Percentiles rank a stretch among this genome's conserved stretches.
These are phyloP conservation scores for Ustilago curta DNA, from an alignment of 1,284 basidiomycete species.

Conservation along the genomic window DNA sequence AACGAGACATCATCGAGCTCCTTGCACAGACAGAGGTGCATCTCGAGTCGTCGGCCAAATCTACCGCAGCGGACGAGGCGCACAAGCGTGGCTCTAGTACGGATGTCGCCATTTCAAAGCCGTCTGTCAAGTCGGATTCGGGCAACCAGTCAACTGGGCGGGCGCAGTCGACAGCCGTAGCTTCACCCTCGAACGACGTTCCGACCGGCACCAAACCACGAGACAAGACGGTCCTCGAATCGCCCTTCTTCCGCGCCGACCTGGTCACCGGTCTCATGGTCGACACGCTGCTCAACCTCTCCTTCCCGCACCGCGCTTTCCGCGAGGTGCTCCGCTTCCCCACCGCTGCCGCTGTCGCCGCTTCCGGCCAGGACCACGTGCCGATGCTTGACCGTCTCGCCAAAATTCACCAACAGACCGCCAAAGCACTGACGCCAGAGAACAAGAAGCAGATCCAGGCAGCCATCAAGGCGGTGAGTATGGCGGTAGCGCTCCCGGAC, in stretches of 20 bases:
- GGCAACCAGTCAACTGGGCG: neutral
- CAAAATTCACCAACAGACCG: constrained; percentile 23
- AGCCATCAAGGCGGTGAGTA: constrained; percentile 27
- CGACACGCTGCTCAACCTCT: constrained; percentile 32
- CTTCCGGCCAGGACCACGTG: constrained; percentile 25
- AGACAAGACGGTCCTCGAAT: constrained; percentile 47
- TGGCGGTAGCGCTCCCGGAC: constrained; percentile 39
- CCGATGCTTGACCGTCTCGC: constrained; percentile 28
- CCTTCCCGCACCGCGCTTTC: constrained; percentile 41
- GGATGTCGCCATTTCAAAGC: neutral
- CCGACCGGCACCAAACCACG: constrained; percentile 9
- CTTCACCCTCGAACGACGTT: neutral
- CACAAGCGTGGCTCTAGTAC: neutral
- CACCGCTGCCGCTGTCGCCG: constrained; percentile 12
- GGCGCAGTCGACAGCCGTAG: neutral
- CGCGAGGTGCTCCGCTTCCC: constrained; percentile 36
- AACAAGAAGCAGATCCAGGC: constrained; percentile 32
- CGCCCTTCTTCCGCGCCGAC: constrained; percentile 49
- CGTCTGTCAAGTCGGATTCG: neutral
- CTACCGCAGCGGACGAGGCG: neutral
- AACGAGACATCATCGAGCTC: constrained; percentile 15
- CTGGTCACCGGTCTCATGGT: constrained; percentile 47
- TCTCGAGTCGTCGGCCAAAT: neutral
- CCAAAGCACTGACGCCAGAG: constrained; percentile 18
- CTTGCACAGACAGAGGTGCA: constrained; percentile 11